Evolutionary conservation across 1,139 yeast species (phyloP), one percentile per base, ranked within the genome.

Genomic region (Lizanozyma gosingica): DNA sequence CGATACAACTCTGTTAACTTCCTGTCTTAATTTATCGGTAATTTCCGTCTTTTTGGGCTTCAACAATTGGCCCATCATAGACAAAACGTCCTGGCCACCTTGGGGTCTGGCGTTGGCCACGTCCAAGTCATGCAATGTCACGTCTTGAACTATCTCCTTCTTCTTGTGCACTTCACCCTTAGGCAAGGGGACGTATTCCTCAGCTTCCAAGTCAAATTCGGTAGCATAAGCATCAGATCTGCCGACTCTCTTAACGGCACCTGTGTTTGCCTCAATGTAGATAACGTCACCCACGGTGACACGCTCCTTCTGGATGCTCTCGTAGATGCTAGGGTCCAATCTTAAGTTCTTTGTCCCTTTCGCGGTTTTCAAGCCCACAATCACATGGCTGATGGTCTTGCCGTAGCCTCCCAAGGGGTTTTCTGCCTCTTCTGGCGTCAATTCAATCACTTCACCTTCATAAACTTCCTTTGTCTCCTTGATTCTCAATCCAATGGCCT

Each of bases 141-240:
- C 96, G 57, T 92, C 98, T 63, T 92, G 99, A 15, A 94, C 95
- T 52, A 92, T 88, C 63, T 92, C 98, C 63, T 92, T 92, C 76
- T 90, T 92, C 65, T 94, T 94, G 67, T 94, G 98, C 34, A 92
- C 97, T 60, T 92, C 99, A 38, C 98, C 98, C 66, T 92, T 92
- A 45, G 99, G 98, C 52, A 92, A 73, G 37, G 98, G 98, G 32
- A 94, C 99, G 60, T 92, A 92, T 62, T 92, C 98, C 66, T 92
- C 98, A 22, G 97, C 97, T 66, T 94, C 98, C 51, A 92, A 72
- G 62, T 92, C 99, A 53, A 90, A 92, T 63, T 92, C 99, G 1
- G 98, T 92, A 35, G 98, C 97, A 58, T 87, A 92, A 0, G 97
- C 97, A 61, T 94, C 98, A 3, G 95, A 85, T 60, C 99, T 78